Evolutionary conservation across 495 filamentous ascomycete genomes (phyloP).

Genomic region (Baudoinia panamericana): DNA sequence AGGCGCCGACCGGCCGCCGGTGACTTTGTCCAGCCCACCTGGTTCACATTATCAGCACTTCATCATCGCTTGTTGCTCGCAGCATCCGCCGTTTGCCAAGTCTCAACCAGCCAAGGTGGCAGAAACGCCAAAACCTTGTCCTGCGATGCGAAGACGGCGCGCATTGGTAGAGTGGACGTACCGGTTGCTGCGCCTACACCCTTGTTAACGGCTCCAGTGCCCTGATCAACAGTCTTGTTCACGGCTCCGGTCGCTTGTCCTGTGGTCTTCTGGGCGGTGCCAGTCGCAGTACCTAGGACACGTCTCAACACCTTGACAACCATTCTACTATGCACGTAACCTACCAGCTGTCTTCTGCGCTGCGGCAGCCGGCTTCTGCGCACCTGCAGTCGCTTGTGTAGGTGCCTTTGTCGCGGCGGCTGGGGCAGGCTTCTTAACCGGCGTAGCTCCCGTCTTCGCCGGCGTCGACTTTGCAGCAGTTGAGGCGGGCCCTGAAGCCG

Average conservation of each 20-base stretch:
- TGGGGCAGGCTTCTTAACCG: conserved; percentile 10
- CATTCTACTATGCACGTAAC: neutral
- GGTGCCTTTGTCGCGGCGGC: conserved; percentile 8
- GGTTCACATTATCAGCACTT: conserved; percentile 7
- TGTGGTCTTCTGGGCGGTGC: conserved; percentile 8
- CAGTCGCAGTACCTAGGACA: conserved; percentile 2
- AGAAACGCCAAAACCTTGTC: conserved; percentile 8
- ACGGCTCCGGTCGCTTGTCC: conserved; percentile 10
- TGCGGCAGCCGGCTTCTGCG: conserved; percentile 4
- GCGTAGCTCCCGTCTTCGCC: conserved; percentile 1
- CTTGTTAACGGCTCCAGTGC: conserved; percentile 13
- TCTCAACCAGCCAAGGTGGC: conserved; percentile 12
- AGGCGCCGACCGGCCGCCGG: conserved; percentile 12
- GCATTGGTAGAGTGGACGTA: conserved; percentile 6
- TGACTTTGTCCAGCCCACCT: conserved; percentile 18
- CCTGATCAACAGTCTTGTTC: conserved; percentile 17
- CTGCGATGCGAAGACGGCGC: conserved; percentile 8
- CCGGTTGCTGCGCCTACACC: conserved; percentile 9
- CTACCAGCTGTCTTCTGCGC: conserved; percentile 15
- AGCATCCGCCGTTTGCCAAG: conserved; percentile 5
- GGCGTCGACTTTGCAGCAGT: too few species aligned
- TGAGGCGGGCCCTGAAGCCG: too few species aligned
- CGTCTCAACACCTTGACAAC: neutral
- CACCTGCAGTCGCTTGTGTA: conserved; percentile 1
- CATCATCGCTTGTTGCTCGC: neutral